Evolutionary conservation across 495 filamentous ascomycete species (phyloP), one percentile per base, ranked within the genome.

Genomic region (Podospora pseudopauciseta): DNA sequence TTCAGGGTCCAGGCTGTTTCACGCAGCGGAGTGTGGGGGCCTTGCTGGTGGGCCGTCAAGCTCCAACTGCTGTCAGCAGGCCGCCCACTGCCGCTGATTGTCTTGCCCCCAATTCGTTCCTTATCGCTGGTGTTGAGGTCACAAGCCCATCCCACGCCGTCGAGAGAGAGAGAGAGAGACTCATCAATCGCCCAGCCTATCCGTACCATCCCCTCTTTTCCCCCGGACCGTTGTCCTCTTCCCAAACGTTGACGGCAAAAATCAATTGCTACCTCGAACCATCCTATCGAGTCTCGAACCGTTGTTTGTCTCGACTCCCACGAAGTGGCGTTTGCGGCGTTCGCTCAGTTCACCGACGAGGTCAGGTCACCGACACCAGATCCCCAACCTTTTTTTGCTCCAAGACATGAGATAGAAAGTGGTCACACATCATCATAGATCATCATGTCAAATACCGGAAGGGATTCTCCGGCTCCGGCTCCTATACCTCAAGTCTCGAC

Each of bases 391-490:
- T 19, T 39, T 19, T 18, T 11, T 11, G 5, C 1, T 32, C 28
- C 60, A 58, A 68, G 70, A 66, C 39, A 76, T 70, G 68, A 65
- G 16, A 73, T 72, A 73, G 69, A 26, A 23, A 58, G 19, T 44
- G 20, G 30, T 60, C 56, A 53, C 44, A 30, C 23, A 5, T 58
- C n/a, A 20, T 15, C 60, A 66, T 60, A 34, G 60, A 32, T 60
- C 53, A 71, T n/a, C 65, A 84, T 80, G 80, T 81, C 80, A 61
- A 70, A 74, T 67, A 68, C 74, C 4, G 63, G 67, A n/a, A 69
- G 67, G 60, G 75, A 75, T 32, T 79, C 81, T 44, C 80, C 81
- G 1, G 70, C 66, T 26, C 76, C 75, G 20, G 67, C 58, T 69
- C 34, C 58, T 49, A 49, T 49, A 62, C 75, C 78, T 26, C 80